phyloP scores from a whole-genome alignment of 768 basidiomycete species.

The Baorangia bicolor region DNA sequence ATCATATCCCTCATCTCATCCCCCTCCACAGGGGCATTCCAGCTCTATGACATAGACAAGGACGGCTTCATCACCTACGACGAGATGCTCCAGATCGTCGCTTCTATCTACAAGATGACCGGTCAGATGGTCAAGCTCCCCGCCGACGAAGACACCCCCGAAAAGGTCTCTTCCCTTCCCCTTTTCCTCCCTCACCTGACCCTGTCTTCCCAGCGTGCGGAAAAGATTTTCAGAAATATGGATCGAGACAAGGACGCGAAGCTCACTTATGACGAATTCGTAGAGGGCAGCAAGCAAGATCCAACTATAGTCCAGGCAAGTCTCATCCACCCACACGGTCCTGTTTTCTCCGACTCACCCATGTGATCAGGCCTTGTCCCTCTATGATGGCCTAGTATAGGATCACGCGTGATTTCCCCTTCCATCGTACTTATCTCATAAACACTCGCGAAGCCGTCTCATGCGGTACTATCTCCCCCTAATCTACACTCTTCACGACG shows the following conservation, averaged over 20 bases:
- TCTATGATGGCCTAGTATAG: slow-evolving; percentile 94
- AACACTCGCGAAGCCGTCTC: slow-evolving; percentile 20
- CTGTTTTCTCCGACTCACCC: slow-evolving; percentile 7
- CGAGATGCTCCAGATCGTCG: slow-evolving; percentile 98
- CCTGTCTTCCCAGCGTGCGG: slow-evolving; percentile 68
- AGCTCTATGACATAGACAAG: slow-evolving; percentile 97
- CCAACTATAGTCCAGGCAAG: slow-evolving; percentile 96
- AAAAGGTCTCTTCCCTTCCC: slow-evolving; percentile 64
- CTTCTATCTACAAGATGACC: slow-evolving; percentile 99
- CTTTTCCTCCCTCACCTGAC: slow-evolving; percentile 12
- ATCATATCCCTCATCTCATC: slow-evolving; percentile 15
- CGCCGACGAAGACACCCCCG: slow-evolving; percentile 98
- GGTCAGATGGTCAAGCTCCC: slow-evolving; percentile 99
- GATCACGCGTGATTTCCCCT: slow-evolving; percentile 5
- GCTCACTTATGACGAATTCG: slow-evolving; percentile 95
- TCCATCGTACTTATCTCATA: slow-evolving; percentile 23
- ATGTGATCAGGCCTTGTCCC: slow-evolving; percentile 73
- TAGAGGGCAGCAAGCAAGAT: slow-evolving; percentile 97
- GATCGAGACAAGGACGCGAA: slow-evolving; percentile 93
- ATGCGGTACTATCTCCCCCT: slow-evolving; percentile 27
- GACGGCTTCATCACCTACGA: slow-evolving; percentile 98
- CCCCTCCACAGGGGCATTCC: slow-evolving; percentile 86
- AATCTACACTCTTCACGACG: slow-evolving; percentile 18
- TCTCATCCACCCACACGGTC: slow-evolving; percentile 12
- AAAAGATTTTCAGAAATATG: slow-evolving; percentile 99